Evolutionary conservation across 768 basidiomycete genomes (phyloP), one percentile per base, ranked within the genome.

Genomic region (Paxillus ammoniavirescens): DNA sequence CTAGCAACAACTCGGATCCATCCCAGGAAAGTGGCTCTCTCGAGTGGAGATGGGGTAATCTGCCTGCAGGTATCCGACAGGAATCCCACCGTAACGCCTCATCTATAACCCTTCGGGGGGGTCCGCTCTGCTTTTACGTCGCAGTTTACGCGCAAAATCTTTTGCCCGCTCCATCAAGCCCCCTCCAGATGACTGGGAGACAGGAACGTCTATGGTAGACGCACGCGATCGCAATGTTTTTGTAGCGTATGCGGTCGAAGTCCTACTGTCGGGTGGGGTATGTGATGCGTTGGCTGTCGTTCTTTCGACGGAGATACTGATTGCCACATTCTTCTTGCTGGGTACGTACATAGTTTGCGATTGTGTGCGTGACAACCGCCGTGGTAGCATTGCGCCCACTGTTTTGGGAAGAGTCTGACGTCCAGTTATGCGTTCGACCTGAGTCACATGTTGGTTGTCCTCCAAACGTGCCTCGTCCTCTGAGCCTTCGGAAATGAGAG

Each of bases 281-380:
- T 52, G 53, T 1, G 58, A 44, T 2, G 54, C 31, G 21, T 61
- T 63, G 2, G 54, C 60, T 4, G 59, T 80, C 0, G 78, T 78
- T 52, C 74, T 71, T 54, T 80, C 74, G 35, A 82, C 74, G 46
- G 76, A 78, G 8, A 82, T 74, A 26, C 72, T 79, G 31, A 83
- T 75, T 42, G 77, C 67, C 56, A 78, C 56, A 50, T 61, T 69
- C 15, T 51, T 64, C 23, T 68, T 70, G 13, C 55, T 58, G 30
- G 68, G 43, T 13, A 71, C 47, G 42, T 75, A 66, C 23, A 77
- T 65, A 45, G 67, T 68, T 8, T 72, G 64, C 3, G 79, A 79
- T 45, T 68, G 69, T 1, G 77, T 67, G 30, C 79, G 75, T 50
- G 71, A 74, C 38, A 80, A 67, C 17, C 78, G 69, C 37, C 79